These are phyloP conservation scores for Diaporthe ilicicola DNA, from an alignment of 2,329 filamentous ascomycete genomes.

Conservation along the genomic window DNA sequence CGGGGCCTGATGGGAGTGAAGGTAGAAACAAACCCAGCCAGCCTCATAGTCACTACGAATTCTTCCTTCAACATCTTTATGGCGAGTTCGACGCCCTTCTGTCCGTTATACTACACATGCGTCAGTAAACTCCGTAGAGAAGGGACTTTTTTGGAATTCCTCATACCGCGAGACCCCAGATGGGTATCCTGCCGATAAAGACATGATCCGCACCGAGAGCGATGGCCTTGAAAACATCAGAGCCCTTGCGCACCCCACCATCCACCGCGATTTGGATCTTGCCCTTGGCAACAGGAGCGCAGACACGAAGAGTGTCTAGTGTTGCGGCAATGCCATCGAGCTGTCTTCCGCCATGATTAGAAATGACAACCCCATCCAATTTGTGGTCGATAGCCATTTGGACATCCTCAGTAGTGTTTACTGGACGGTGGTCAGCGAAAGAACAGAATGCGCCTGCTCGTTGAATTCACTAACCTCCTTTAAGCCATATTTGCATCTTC, in stretches of 20 bases:
- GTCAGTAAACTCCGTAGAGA: background rate
- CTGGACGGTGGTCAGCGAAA: conserved; percentile 7
- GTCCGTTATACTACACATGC: background rate
- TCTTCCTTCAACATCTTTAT: conserved; percentile 14
- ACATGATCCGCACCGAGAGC: conserved; percentile 60
- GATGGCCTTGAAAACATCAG: conserved; percentile 64
- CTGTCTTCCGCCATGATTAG: conserved; percentile 64
- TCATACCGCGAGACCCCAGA: conserved; percentile 52
- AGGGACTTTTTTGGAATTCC: conserved; percentile 30
- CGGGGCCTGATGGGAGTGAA: background rate
- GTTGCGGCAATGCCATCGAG: conserved; percentile 51
- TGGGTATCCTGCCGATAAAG: conserved; percentile 55
- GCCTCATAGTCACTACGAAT: conserved; percentile 4
- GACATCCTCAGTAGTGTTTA: conserved; percentile 51
- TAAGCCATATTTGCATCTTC: conserved; percentile 57
- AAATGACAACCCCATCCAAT: conserved; percentile 57
- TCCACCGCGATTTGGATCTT: conserved; percentile 61
- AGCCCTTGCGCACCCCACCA: conserved; percentile 61
- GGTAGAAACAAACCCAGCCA: background rate
- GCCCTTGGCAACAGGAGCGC: conserved; percentile 57
- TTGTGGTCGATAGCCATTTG: conserved; percentile 45
- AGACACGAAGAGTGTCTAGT: conserved; percentile 51
- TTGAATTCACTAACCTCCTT: conserved; percentile 42
- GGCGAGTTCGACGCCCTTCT: conserved; percentile 5
- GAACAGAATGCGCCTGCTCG: accelerated